Base-by-base conservation (phyloP, 2,329 filamentous ascomycete genomes). In the Sarocladium oryzae region DNA sequence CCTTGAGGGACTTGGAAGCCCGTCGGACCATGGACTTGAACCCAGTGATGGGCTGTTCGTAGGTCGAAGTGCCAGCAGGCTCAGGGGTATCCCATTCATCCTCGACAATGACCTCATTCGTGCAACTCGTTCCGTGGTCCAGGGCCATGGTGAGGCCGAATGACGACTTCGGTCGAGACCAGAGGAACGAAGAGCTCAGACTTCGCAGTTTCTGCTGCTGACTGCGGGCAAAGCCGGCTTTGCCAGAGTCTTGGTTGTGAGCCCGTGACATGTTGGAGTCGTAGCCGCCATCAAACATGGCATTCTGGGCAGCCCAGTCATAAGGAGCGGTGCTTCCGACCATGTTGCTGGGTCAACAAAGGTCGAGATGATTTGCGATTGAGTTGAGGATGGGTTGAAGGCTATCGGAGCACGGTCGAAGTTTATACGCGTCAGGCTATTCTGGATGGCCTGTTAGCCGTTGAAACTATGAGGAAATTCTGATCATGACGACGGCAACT, bases 1-100 rank as follows among this genome's bases (percentile, higher is more conserved):
- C 74, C 58, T 75, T 75, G 49, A 82, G 60, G 8, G 76, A 78
- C 50, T 79, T 58, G 2, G 79, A 82, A 1, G 79, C 79, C 9
- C 79, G 69, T 21, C 78, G 74, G 48, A 82, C 43, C 24, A 48
- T 48, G 16, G 43, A 48, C 43, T 48, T 48, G 43, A 48, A 33
- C 4, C 43, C 43, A 4, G 16, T 18, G 40, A 43, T 23, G 7
- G 21, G 40, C 9, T 43, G 40, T 8, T 11, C 23, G 10, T 28
- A 23, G 11, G 15, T 28, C 11, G 40, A 43, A 21, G 23, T 13
- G 43, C n/a, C 26, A 33, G 26, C 26, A 11, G 26, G 9, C 5
- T 9, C 28, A 5, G 24, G 13, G 11, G 3, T 5, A 21, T 33
- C 43, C n/a, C 9, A 13, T 10, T 33, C 43, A 33, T 48, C 43